Base-by-base conservation (phyloP, 331 rosid species). In the Quercus tomentella region DNA sequence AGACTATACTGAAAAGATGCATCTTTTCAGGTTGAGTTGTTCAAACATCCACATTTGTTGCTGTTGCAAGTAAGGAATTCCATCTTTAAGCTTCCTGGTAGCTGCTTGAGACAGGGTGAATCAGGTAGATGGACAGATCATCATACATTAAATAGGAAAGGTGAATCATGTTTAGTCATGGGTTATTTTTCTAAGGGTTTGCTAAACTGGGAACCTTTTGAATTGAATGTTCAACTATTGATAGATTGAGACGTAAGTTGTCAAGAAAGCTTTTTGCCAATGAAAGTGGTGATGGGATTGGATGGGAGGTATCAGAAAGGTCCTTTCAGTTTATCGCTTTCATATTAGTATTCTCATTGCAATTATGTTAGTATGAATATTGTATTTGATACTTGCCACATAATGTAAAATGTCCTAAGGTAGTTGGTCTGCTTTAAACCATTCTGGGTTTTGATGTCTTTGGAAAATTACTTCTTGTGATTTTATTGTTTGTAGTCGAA, bases 91-190 rank as follows among this genome's bases (percentile, higher is more conserved):
- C 97, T 95, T 72, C 98, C 97, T 0, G 96, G 97, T 28, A 97
- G 98, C 41, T 96, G 91, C 61, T 86, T 95, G 74, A 92, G 96
- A 58, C 94, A 93, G 10, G 91, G 88, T 41, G 98, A 95, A 92
- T 89, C 91, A 80, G 97, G 98, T 95, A 82, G 18, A 56, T 21
- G 45, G 63, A 79, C 65, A 72, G 54, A 61, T 70, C 23, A 4
- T 60, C 10, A 23, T 78, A 65, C 54, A 16, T 75, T 7, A 55
- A 71, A 63, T 76, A 20, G 15, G 12, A 69, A 75, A 45, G 55
- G 35, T 14, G 5, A 31, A 37, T 30, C 12, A 16, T 3, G 43
- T 77, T 22, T 54, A 70, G 56, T 73, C 28, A 31, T 2, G 43
- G 10, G 74, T 31, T 45, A 8, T 62, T 61, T 15, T 55, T 30